Evolutionary conservation across 2,329 filamentous ascomycete species (phyloP), one percentile per base, ranked within the genome.

Genomic region (Apiospora arundinis): DNA sequence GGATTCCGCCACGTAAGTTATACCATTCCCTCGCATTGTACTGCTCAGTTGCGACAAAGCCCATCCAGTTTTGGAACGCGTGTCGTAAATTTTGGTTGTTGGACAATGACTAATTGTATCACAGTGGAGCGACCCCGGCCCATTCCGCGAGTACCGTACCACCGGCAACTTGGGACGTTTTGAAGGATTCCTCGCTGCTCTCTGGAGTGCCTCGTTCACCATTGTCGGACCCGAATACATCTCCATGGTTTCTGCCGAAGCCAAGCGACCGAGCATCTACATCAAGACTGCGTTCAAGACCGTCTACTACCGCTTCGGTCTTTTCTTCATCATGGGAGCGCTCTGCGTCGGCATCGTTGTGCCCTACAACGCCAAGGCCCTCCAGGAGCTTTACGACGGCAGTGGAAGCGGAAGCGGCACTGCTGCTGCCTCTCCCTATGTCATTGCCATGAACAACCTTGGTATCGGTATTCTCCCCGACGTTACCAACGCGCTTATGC

Each of bases 251-350:
- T 77, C 81, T 23, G 78, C 75, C 49, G 89, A 91, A 78, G 83
- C 88, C 1, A 84, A 89, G 73, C 86, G 88, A 70, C 89, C 89
- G 0, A 85, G 88, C 32, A 79, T 79, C 14, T 83, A 86, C 37
- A 84, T 92, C 77, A 89, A 89, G 0, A 84, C 83, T 56, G 90
- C 90, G 1, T 92, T 86, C 81, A 91, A 90, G 70, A 87, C 87
- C 2, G 88, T 91, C 9, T 91, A 91, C 80, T 90, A 88, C 76
- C 87, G 91, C 48, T 82, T 92, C 48, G 89, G 86, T 0, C 76
- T 86, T 0, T 92, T 92, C 80, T 92, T 92, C 80, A 85, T 92
- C 23, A 84, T 91, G 11, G 88, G 90, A 4, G 88, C 89, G 8
- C 82, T 93, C 1, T 85, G 84, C 68, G 85, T 91, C n/a, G 89